Conservation (phyloP, 306 rosid genomes). For the Cucumis melo region DNA sequence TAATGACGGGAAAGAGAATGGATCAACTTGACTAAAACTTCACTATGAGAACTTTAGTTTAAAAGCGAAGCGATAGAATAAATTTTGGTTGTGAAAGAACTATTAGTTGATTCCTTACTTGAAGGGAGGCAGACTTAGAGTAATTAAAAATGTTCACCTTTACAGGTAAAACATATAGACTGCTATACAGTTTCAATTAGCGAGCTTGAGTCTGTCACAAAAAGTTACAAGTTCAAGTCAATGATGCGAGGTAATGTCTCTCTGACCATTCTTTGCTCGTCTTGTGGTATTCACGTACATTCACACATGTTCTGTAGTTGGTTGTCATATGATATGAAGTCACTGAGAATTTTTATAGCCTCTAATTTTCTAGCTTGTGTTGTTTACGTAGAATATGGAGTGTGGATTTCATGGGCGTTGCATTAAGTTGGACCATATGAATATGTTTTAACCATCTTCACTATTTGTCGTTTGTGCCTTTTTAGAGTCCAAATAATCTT, state of each 20-base stretch:
- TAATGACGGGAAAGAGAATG: background rate
- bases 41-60: background rate
- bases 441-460: background rate
- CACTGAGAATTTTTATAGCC: background rate
- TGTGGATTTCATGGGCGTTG: background rate
- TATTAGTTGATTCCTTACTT: background rate
- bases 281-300: background rate
- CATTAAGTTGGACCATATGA: background rate
- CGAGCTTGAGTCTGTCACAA: slow-evolving; percentile 72
- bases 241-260: slow-evolving; percentile 88
- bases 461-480: background rate
- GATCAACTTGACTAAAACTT: background rate
- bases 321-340: background rate
- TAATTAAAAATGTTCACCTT: background rate
- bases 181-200: slow-evolving; percentile 46
- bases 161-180: slow-evolving; percentile 75
- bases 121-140: background rate
- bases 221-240: slow-evolving; percentile 67
- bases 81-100: background rate
- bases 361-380: background rate
- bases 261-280: slow-evolving; percentile 10
- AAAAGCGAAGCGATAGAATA: background rate
- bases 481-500: background rate
- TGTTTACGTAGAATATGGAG: background rate
- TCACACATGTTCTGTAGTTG: background rate